Evolutionary conservation across 208 protist genomes (phyloP), one percentile per base, ranked within the genome.

Genomic region (Eutreptiella sp.): DNA sequence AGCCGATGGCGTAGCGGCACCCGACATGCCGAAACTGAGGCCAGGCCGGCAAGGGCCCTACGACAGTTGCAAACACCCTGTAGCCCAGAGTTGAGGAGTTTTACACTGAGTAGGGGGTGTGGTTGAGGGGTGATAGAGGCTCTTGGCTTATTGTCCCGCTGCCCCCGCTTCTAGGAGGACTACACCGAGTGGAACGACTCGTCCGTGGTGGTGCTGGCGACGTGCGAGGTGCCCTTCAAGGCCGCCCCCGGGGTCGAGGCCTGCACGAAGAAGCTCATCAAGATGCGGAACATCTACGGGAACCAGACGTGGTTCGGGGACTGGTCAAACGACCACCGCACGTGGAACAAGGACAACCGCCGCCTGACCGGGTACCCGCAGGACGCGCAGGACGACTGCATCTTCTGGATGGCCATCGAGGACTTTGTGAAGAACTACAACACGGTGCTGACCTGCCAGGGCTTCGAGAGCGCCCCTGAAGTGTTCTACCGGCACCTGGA

Each of bases 381-480:
- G n/a, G 39, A 57, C 11, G 39, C 50, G 39, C 33, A 53, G 50
- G 50, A 57, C 50, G 50, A 57, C 11, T 57, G 24, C 50, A 7
- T 57, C 31, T 57, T 41, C 29, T 57, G 50, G 50, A 7, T 42
- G 14, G 11, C 31, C 28, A 26, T 57, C 31, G 39, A 31, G 36
- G 7, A 7, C 36, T 32, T 47, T 33, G 36, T 16, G 28, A 7
- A 11, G 11, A 14, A 33, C 31, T 57, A 57, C 50, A 57, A 57
- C 50, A 57, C 50, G 9, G 14, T 57, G 11, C 50, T 57, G 9
- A 16, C 16, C 16, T 57, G 50, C 50, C n/a, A 24, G 9, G 19
- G 39, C 36, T 57, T 57, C 50, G 36, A 7, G 9, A 33, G 50
- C 31, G 50, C n/a, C 11, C 50, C 50, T 11, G 11, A 53, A 16